Base-by-base conservation (phyloP, 768 basidiomycete species). In the Boletus rufocinnamomeus region DNA sequence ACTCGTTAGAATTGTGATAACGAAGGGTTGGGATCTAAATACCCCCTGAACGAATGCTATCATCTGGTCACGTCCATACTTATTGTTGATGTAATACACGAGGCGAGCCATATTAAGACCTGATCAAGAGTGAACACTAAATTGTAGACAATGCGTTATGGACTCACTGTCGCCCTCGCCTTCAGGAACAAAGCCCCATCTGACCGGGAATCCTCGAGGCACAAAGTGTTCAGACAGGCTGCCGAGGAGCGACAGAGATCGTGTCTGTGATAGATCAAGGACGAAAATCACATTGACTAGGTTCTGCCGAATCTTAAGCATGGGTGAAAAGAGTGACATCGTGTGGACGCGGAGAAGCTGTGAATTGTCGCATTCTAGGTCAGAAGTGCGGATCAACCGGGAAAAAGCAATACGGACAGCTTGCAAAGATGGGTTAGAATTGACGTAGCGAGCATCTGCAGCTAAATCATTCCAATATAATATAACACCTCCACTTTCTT, bases 401-500 rank as follows among this genome's bases (percentile, higher is more conserved):
- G 43, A 34, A 52, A 44, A 48, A 25, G 43, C 1, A n/a, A 37
- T 30, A 72, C 81, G 41, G 63, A 87, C 87, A 35, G 69, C 65
- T 57, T 77, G 76, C 35, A 88, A 66, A 19, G 83, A 83, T 8
- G 82, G 67, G 32, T 70, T 76, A 80, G 82, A 87, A 23, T 70
- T 67, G 6, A 77, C 73, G 59, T 88, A 88, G 52, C 85, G 79
- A 41, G 75, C 77, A 72, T 98, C 97, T 61, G 84, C 89, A 75
- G 92, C 88, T 21, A 98, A 73, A 63, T 99, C 87, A 71, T 98
- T 99, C 88, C 89, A 91, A 84, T 91, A 98, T 1, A 87, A 68
- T 40, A 95, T 80, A 4, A 89, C 79, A 37, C 75, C 79, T 0
- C 88, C 93, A 2, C 83, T 92, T 69, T 99, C 97, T 4, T 69